These are phyloP conservation scores for Tuber indicum DNA, from an alignment of 495 filamentous ascomycete genomes.

Conservation along the genomic window DNA sequence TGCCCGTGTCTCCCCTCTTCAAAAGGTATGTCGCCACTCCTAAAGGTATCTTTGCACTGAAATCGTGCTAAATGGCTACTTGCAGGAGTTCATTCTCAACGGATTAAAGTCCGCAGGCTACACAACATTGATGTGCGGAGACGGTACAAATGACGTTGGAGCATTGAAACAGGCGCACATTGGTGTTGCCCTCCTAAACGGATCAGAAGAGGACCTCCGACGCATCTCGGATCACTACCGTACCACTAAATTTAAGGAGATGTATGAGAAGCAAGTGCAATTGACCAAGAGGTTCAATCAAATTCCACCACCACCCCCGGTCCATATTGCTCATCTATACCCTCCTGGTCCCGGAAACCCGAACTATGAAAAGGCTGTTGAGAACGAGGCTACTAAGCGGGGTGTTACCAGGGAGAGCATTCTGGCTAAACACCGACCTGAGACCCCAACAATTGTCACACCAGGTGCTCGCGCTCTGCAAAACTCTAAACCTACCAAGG, in stretches of 20 bases:
- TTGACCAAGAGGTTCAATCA: conserved; percentile 94
- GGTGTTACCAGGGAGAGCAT: conserved; percentile 48
- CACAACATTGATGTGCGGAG: conserved; percentile 97
- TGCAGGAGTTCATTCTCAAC: conserved; percentile 74
- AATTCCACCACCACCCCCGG: conserved; percentile 78
- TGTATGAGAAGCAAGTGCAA: conserved; percentile 89
- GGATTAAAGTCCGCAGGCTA: conserved; percentile 95
- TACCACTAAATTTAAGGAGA: conserved; percentile 93
- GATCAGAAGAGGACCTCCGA: conserved; percentile 80
- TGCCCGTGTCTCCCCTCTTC: conserved; percentile 93
- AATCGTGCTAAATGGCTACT: conserved; percentile 2
- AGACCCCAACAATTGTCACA: conserved; percentile 61
- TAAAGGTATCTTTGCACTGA: conserved; percentile 2
- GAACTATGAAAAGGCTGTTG: conserved; percentile 89
- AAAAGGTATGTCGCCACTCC: conserved; percentile 58
- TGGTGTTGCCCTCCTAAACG: conserved; percentile 91
- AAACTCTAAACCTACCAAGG: conserved; percentile 50
- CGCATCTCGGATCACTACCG: conserved; percentile 88
- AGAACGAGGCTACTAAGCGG: conserved; percentile 71
- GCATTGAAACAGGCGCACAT: conserved; percentile 98
- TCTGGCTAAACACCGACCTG: conserved; percentile 41
- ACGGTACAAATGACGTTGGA: conserved; percentile 97
- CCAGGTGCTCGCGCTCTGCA: conserved; percentile 65
- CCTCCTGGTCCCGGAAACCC: conserved; percentile 86
- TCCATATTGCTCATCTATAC: conserved; percentile 87